Conservation (phyloP, 1,284 basidiomycete species). For the Heterobasidion irregulare region DNA sequence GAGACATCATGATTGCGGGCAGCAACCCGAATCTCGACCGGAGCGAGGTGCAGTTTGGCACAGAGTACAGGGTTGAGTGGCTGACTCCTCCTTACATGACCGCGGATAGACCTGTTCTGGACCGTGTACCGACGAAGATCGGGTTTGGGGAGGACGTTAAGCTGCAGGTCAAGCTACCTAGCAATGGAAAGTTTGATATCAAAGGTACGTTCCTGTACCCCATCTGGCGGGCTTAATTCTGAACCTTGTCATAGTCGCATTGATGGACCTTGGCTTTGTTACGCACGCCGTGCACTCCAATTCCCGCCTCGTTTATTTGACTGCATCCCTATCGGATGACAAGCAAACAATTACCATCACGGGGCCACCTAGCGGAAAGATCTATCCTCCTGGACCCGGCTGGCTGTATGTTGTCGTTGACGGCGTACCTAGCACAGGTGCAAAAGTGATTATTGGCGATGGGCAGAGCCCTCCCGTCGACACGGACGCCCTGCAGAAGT, state of each 20-base stretch:
- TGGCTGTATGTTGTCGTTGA: constrained; percentile 67
- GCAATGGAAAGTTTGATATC: constrained; percentile 19
- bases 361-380: constrained; percentile 51
- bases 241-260: constrained; percentile 35
- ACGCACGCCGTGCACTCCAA: constrained; percentile 78
- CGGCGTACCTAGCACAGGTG: constrained; percentile 60
- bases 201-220: constrained; percentile 21
- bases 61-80: constrained; percentile 79
- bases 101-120: constrained; percentile 43
- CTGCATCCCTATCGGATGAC: constrained; percentile 24
- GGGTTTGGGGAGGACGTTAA: constrained; percentile 35
- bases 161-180: constrained; percentile 33
- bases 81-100: constrained; percentile 65
- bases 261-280: constrained; percentile 75
- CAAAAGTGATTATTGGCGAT: constrained; percentile 64
- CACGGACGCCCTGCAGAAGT: constrained; percentile 47
- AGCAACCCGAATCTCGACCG: constrained; percentile 80
- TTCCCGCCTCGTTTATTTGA: constrained; percentile 66
- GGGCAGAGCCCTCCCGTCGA: constrained; percentile 53
- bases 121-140: constrained; percentile 27
- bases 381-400: constrained; percentile 79
- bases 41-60: constrained; percentile 59
- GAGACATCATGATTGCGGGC: constrained; percentile 70
- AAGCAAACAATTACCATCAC: constrained; percentile 33
- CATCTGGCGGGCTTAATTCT: not conserved